Evolutionary conservation across 352 stramenopile genomes (phyloP), one percentile per base, ranked within the genome.

Genomic region (Peronospora destructor): DNA sequence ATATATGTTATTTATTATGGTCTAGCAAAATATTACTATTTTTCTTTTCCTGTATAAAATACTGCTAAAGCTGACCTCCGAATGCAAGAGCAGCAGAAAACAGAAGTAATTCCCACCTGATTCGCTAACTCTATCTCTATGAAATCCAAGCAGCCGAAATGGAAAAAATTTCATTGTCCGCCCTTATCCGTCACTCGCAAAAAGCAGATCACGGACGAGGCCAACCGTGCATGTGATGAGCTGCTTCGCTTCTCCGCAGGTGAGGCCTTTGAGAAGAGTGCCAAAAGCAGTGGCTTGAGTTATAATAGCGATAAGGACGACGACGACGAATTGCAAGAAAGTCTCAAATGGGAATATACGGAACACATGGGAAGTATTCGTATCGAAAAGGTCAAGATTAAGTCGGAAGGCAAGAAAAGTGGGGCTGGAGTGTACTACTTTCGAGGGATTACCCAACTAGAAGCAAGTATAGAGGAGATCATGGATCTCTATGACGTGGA

Each of bases 81-180:
- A n/a, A n/a, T n/a, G n/a, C n/a, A n/a, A n/a, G n/a, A n/a, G n/a
- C n/a, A n/a, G n/a, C n/a, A n/a, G n/a, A n/a, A n/a, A n/a, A n/a
- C 19, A 21, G 19, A 3, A 21, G 19, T 21, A 21, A 21, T 21
- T 21, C 19, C 19, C 3, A n/a, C n/a, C n/a, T n/a, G n/a, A n/a
- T 21, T 3, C 19, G 3, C 19, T 21, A 1, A 1, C 19, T 21
- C 19, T 3, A 21, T 21, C 38, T 33, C 21, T 23, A 61, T 76
- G 40, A 80, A 78, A 62, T 76, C 63, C 14, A 75, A 70, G 37
- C 55, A 76, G 40, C 54, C 68, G 34, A 86, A 85, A 59, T 77
- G 71, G 61, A 85, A 86, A 61, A 85, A 85, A 47, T 90, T 90
- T 52, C 72, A 75, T 30, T 90, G 79, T 41, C 79, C 76, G 28